phyloP scores from a whole-genome alignment of 306 rosid genomes.

The Citrullus colocynthis region DNA sequence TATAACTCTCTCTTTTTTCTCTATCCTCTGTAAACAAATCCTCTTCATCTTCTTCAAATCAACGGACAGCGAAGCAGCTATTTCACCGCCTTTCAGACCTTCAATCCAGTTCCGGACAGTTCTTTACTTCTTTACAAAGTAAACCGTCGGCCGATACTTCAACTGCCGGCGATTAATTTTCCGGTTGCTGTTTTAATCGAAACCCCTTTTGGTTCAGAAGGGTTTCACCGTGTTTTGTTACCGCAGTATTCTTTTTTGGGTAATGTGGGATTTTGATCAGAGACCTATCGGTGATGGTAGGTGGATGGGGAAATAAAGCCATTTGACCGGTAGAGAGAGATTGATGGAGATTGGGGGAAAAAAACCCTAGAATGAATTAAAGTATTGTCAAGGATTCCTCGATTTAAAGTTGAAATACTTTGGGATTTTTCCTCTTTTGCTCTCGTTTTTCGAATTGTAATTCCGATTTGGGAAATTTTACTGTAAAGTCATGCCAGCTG shows the following conservation, averaged over 20 bases:
- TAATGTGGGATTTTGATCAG: conserved; percentile 44
- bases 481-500: conserved; percentile 41
- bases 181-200: conserved; percentile 4
- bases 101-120: not conserved
- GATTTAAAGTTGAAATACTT: conserved; percentile 26
- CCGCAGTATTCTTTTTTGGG: conserved; percentile 30
- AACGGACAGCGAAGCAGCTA: not conserved
- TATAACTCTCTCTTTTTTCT: not conserved
- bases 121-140: not conserved
- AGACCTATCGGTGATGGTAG: not conserved
- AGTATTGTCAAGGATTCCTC: conserved; percentile 17
- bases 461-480: not conserved
- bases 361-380: conserved; percentile 28
- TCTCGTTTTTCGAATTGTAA: conserved; percentile 6
- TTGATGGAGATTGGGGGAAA: not conserved
- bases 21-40: not conserved
- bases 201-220: not conserved
- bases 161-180: not conserved
- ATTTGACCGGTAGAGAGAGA: conserved; percentile 53
- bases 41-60: not conserved
- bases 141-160: not conserved
- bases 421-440: conserved; percentile 11
- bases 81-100: not conserved
- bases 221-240: conserved; percentile 13
- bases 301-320: conserved; percentile 15